phyloP scores from a whole-genome alignment of 1,284 basidiomycete genomes.

The Ceratobasidium sp. region DNA sequence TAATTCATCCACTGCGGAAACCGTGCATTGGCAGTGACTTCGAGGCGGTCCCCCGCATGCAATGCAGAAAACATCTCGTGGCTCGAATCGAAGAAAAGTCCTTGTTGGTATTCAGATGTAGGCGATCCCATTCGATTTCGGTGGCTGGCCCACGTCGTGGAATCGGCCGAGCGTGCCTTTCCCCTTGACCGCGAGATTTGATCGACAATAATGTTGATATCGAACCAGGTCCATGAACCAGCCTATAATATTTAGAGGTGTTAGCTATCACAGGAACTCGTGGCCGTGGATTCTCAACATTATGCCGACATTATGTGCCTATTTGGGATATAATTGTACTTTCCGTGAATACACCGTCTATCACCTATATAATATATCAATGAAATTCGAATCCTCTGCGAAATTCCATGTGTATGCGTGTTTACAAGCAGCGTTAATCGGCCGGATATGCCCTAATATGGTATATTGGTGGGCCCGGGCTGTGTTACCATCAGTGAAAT shows the following conservation, averaged over 20 bases:
- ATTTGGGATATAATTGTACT: too few relatives aligned
- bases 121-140: neutral
- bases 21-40: constrained; percentile 11
- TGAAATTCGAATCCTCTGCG: too few relatives aligned
- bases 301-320: too few relatives aligned
- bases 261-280: neutral
- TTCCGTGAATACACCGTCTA: too few relatives aligned
- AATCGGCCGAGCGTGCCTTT: neutral
- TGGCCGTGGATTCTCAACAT: too few relatives aligned
- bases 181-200: neutral
- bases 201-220: neutral
- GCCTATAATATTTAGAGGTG: neutral
- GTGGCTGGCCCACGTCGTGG: constrained; percentile 6
- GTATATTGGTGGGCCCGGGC: neutral
- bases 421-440: too few relatives aligned
- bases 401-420: too few relatives aligned
- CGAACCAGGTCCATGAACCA: constrained; percentile 6
- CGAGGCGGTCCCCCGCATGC: constrained; percentile 12
- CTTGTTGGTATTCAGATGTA: neutral
- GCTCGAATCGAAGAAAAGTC: neutral
- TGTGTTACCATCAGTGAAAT: neutral
- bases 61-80: constrained; percentile 6
- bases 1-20: constrained; percentile 17
- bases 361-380: too few relatives aligned
- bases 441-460: neutral